phyloP scores from a whole-genome alignment of 495 filamentous ascomycete species.

The Lepidopterella palustris region DNA sequence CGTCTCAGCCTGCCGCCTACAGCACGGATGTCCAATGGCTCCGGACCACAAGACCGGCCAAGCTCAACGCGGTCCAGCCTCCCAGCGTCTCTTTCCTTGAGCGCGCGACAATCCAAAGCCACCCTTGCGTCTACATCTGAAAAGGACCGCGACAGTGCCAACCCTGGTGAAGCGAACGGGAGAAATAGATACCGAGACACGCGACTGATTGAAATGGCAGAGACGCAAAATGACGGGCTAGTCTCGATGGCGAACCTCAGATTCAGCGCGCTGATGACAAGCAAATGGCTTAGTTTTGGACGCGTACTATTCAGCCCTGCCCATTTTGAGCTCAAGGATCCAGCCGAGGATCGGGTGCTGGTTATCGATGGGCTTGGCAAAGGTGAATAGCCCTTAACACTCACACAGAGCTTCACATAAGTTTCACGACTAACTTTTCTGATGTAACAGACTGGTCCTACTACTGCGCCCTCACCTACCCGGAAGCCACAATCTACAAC shows the following conservation, averaged over 20 bases:
- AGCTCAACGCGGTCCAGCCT: slow-evolving; percentile 29
- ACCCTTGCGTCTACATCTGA: slow-evolving; percentile 27
- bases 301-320: slow-evolving; percentile 91
- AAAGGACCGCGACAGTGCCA: slow-evolving; percentile 23
- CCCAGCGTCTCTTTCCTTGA: slow-evolving; percentile 21
- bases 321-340: slow-evolving; percentile 62
- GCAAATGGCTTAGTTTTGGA: slow-evolving; percentile 89
- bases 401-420: slow-evolving; percentile 1
- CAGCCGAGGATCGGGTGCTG: slow-evolving; percentile 56
- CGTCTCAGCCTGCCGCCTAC: slow-evolving; percentile 39
- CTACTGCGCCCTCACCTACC: slow-evolving; percentile 90
- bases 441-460: slow-evolving; percentile 92
- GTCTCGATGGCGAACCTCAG: slow-evolving; percentile 74
- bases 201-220: slow-evolving; percentile 43
- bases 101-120: slow-evolving; percentile 26
- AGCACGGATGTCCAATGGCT: slow-evolving; percentile 43
- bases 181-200: slow-evolving; percentile 36
- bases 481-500: slow-evolving; percentile 78
- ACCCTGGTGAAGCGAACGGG: neutral
- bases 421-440: slow-evolving; percentile 42
- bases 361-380: slow-evolving; percentile 87
- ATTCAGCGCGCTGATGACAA: slow-evolving; percentile 70
- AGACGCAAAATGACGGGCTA: slow-evolving; percentile 55
- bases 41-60: slow-evolving; percentile 35
- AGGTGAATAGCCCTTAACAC: slow-evolving; percentile 15